Evolutionary conservation across 352 stramenopile species (phyloP).

Genomic region (Phytophthora capsici): DNA sequence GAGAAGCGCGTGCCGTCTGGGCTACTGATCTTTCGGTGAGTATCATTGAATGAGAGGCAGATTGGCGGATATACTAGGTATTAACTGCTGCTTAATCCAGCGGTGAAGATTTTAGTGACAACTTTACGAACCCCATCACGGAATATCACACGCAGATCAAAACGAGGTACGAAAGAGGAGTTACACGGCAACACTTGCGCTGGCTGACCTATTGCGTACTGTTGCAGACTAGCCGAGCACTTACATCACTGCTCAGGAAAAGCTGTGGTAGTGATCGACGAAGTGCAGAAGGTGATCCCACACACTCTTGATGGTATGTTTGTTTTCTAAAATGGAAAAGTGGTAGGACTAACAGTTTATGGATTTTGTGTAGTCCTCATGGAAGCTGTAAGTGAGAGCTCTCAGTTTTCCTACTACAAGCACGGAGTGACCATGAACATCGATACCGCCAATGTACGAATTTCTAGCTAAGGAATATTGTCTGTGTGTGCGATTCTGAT

Average conservation of each 20-base stretch:
- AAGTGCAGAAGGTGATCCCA: slow-evolving; percentile 92
- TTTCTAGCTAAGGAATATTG: neutral
- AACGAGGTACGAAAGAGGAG: slow-evolving; percentile 43
- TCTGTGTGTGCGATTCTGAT: slow-evolving; percentile 19
- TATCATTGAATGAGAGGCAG: neutral
- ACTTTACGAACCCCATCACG: slow-evolving; percentile 81
- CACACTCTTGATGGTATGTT: slow-evolving; percentile 85
- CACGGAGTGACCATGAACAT: slow-evolving; percentile 65
- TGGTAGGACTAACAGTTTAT: neutral
- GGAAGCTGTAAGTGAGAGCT: slow-evolving; percentile 73
- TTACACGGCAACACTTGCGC: neutral
- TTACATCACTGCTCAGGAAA: slow-evolving; percentile 85
- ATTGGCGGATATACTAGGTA: too few relatives aligned
- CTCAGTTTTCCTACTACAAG: slow-evolving; percentile 82
- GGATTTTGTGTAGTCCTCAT: slow-evolving; percentile 59
- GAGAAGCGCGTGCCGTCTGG: slow-evolving; percentile 72
- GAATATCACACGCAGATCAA: slow-evolving; percentile 90
- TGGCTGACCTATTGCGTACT: neutral
- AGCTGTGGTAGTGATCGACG: slow-evolving; percentile 91
- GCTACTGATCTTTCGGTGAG: slow-evolving; percentile 79
- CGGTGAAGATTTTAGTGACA: slow-evolving; percentile 88
- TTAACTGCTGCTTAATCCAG: slow-evolving; percentile 27
- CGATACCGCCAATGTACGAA: slow-evolving; percentile 72
- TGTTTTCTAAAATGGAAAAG: neutral
- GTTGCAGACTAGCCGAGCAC: slow-evolving; percentile 74